phyloP scores from a whole-genome alignment of 192 early-diverging fungal genomes.

The Coemansia sp. region DNA sequence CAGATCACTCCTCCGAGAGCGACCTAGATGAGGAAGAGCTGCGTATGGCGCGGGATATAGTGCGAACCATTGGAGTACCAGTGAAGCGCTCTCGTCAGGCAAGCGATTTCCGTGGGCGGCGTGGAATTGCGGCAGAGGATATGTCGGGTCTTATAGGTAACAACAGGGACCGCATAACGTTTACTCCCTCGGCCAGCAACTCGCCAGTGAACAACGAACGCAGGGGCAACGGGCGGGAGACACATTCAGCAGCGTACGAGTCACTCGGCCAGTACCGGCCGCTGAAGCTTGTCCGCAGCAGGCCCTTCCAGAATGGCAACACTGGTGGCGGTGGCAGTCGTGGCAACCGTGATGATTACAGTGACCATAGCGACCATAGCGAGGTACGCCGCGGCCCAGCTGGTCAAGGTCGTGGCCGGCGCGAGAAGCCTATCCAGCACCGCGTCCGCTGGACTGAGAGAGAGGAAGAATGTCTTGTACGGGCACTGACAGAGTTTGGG shows the following conservation, averaged over 20 bases:
- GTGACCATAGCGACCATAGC: background rate
- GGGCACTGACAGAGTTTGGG: slow-evolving; percentile 31
- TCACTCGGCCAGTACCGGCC: slow-evolving; percentile 47
- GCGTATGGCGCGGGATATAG: background rate
- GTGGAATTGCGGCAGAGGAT: slow-evolving; percentile 46
- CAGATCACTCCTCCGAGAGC: background rate
- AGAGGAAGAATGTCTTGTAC: slow-evolving; percentile 46
- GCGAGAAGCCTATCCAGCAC: background rate
- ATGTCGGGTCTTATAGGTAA: slow-evolving; percentile 1
- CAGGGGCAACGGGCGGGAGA: background rate
- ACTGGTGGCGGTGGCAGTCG: background rate
- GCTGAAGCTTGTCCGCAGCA: slow-evolving; percentile 10
- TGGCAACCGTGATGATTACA: background rate
- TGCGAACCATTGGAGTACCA: background rate
- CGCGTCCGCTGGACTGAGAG: slow-evolving; percentile 31
- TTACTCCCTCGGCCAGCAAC: slow-evolving; percentile 34
- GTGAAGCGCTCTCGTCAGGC: background rate
- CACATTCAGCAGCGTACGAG: background rate
- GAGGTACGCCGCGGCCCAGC: background rate
- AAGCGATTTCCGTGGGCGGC: slow-evolving; percentile 36
- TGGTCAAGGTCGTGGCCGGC: background rate
- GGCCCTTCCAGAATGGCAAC: slow-evolving; percentile 1
- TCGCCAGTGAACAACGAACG: slow-evolving; percentile 12
- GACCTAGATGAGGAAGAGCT: background rate
- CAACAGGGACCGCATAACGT: slow-evolving; percentile 10